phyloP scores from a whole-genome alignment of 2,329 filamentous ascomycete species.

The Nemania sp. region DNA sequence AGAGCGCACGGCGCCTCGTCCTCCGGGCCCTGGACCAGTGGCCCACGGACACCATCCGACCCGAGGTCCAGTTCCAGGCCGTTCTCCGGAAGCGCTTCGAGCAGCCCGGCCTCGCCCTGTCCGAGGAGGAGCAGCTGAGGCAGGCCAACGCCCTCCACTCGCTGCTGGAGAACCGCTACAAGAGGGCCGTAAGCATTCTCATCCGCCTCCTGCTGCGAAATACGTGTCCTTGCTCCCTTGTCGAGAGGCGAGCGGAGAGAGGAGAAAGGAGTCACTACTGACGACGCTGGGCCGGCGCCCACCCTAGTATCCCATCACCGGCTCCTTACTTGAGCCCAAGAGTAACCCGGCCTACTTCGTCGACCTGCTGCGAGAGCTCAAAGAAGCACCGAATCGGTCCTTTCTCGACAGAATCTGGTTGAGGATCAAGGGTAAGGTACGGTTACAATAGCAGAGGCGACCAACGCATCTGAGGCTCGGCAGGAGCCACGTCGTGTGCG shows the following conservation, averaged over 20 bases:
- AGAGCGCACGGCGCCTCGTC: slow-evolving; percentile 54
- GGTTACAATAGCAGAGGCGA: slow-evolving; percentile 51
- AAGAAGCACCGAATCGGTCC: slow-evolving; percentile 63
- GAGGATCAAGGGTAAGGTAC: slow-evolving; percentile 62
- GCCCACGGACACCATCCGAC: slow-evolving; percentile 67
- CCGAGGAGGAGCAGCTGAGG: slow-evolving; percentile 55
- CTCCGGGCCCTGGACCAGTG: slow-evolving; percentile 59
- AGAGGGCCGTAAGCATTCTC: slow-evolving; percentile 56
- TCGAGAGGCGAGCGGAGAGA: no score
- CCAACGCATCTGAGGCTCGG: background rate
- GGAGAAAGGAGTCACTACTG: slow-evolving; percentile 5
- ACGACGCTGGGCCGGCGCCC: background rate
- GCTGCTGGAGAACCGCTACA: slow-evolving; percentile 63
- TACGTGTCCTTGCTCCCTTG: no score
- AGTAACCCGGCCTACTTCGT: slow-evolving; percentile 68
- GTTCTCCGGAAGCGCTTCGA: slow-evolving; percentile 55
- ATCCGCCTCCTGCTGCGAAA: no score
- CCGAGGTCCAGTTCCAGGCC: slow-evolving; percentile 65
- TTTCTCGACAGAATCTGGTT: slow-evolving; percentile 58
- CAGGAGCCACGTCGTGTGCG: no score
- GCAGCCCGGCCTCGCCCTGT: slow-evolving; percentile 33
- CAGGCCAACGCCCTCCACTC: slow-evolving; percentile 65
- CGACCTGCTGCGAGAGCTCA: slow-evolving; percentile 64
- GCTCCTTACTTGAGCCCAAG: slow-evolving; percentile 58
- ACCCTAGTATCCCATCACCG: slow-evolving; percentile 52